A percentile compares a stretch with the other conserved stretches of the same genome.
Evolutionary conservation across 371 early-diverging fungal species (phyloP).

Genomic region (Rhizopus arrhizus): DNA sequence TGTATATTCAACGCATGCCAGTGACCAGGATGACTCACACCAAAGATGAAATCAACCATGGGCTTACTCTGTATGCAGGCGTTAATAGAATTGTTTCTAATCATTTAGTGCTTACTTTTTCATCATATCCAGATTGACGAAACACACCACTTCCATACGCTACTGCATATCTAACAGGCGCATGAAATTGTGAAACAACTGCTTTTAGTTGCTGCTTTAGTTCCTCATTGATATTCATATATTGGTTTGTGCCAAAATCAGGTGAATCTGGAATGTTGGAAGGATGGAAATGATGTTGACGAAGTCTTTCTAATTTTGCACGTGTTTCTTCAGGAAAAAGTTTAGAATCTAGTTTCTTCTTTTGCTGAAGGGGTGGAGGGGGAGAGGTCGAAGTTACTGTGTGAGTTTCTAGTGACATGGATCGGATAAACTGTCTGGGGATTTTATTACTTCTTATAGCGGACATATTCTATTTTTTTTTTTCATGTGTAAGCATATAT

Average conservation of each 20-base stretch:
- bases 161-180: constrained; percentile 83
- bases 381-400: constrained; percentile 7
- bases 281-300: constrained; percentile 52
- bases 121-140: constrained; percentile 78
- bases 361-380: constrained; percentile 23
- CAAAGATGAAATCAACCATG: constrained; percentile 95
- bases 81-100: not conserved
- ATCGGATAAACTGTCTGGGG: constrained; percentile 4
- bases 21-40: constrained; percentile 92
- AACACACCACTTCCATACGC: constrained; percentile 97
- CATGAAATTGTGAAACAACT: constrained; percentile 63
- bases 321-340: constrained; percentile 47
- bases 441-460: too few relatives aligned
- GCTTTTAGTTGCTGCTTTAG: constrained; percentile 60
- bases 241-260: constrained; percentile 71
- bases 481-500: too few relatives aligned
- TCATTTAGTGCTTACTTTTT: constrained; percentile 50
- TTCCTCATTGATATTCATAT: constrained; percentile 64
- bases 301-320: constrained; percentile 35
- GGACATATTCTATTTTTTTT: too few relatives aligned
- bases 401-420: constrained; percentile 24
- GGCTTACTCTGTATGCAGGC: constrained; percentile 52
- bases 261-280: constrained; percentile 61
- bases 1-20: constrained; percentile 95
- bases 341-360: constrained; percentile 8